Evolutionary conservation across 2,329 filamentous ascomycete genomes (phyloP).

Genomic region (Fusarium sublunatum): DNA sequence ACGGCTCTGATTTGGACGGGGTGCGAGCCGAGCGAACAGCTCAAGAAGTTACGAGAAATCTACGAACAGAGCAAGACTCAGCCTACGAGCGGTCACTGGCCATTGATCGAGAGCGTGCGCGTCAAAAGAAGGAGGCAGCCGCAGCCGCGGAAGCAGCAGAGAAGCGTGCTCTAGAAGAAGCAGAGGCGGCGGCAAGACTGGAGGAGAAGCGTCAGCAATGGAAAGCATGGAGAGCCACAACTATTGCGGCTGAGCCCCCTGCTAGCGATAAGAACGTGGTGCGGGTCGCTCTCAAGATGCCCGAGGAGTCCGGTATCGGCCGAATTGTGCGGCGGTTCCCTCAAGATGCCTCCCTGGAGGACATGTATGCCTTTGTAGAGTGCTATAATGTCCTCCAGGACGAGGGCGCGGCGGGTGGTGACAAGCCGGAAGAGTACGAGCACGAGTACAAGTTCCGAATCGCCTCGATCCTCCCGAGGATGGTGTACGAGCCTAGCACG

Average conservation of each 20-base stretch:
- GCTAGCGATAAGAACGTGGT: constrained; percentile 73
- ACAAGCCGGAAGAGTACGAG: constrained; percentile 73
- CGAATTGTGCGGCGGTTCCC: constrained; percentile 82
- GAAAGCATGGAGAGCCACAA: constrained; percentile 80
- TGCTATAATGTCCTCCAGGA: constrained; percentile 77
- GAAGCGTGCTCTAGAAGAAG: constrained; percentile 68
- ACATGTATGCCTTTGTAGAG: constrained; percentile 96
- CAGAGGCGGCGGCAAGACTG: constrained; percentile 67
- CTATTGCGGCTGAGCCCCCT: constrained; percentile 75
- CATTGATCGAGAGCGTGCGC: constrained; percentile 84
- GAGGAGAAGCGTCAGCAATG: constrained; percentile 70
- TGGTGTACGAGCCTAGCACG: constrained; percentile 77
- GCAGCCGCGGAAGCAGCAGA: constrained; percentile 75
- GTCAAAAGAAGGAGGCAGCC: constrained; percentile 80
- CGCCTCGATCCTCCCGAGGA: constrained; percentile 85
- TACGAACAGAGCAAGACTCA: constrained; percentile 89
- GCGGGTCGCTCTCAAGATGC: constrained; percentile 75
- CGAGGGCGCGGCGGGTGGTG: constrained; percentile 45
- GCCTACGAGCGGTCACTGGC: constrained; percentile 94
- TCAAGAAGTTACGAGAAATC: constrained; percentile 80
- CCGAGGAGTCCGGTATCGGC: constrained; percentile 69
- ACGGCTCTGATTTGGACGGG: constrained; percentile 78
- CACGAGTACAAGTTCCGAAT: constrained; percentile 89
- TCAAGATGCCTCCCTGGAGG: constrained; percentile 78
- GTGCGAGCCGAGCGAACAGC: constrained; percentile 81